Conservation (phyloP, 75 land plant species). For the Larix kaempferi region DNA sequence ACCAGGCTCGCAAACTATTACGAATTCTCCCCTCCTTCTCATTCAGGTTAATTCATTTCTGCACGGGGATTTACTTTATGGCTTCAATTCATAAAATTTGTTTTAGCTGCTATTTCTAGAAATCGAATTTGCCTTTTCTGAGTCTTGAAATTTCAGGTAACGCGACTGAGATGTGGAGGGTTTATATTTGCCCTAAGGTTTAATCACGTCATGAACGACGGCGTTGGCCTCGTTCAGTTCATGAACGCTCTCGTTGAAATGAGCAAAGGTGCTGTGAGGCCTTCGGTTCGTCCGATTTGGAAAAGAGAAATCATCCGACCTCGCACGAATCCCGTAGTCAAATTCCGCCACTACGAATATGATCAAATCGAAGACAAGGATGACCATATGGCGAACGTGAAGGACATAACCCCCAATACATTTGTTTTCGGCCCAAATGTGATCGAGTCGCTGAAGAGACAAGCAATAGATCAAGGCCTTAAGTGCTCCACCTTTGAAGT, state of each 20-base stretch:
- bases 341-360: slow-evolving; percentile 39
- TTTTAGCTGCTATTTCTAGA: neutral
- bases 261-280: slow-evolving; percentile 20
- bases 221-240: slow-evolving; percentile 44
- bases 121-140: neutral
- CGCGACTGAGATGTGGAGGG: slow-evolving; percentile 44
- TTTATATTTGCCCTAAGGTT: slow-evolving; percentile 33
- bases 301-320: slow-evolving; percentile 28
- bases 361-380: slow-evolving; percentile 9
- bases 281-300: slow-evolving; percentile 44
- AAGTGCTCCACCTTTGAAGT: slow-evolving; percentile 25
- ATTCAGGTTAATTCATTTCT: too few relatives aligned
- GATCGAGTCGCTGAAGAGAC: slow-evolving; percentile 7
- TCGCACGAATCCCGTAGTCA: slow-evolving; percentile 28
- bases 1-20: too few relatives aligned
- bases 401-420: slow-evolving; percentile 7
- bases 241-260: slow-evolving; percentile 40
- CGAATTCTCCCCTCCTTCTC: too few relatives aligned
- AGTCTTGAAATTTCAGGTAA: slow-evolving; percentile 20
- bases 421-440: slow-evolving; percentile 34
- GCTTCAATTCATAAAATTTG: too few relatives aligned
- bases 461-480: neutral
- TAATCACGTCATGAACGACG: slow-evolving; percentile 50
- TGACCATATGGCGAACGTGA: neutral
- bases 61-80: too few relatives aligned